Evolutionary conservation across 1,139 yeast genomes (phyloP).

Genomic region (Pneumocystis jirovecii): DNA sequence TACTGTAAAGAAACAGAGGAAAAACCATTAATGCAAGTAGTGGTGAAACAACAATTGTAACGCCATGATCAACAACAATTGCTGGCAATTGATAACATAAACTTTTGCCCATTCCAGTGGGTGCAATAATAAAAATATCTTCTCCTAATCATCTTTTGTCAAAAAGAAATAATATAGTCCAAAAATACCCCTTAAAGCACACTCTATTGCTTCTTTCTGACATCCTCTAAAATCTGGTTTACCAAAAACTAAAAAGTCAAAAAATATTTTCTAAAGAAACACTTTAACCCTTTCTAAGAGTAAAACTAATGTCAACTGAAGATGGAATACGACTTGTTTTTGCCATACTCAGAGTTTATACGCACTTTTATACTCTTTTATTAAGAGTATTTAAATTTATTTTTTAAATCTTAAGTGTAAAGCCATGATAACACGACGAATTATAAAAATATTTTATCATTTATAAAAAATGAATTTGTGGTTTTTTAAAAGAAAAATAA

Average conservation of each 20-base stretch:
- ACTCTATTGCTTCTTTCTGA: conserved; percentile 59
- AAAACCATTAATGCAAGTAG: conserved; percentile 69
- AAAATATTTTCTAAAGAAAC: background rate
- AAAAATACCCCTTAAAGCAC: conserved; percentile 37
- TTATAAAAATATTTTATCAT: too few relatives aligned
- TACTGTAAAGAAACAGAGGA: background rate
- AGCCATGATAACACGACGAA: background rate
- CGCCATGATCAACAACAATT: conserved; percentile 39
- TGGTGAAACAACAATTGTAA: conserved; percentile 78
- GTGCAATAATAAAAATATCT: conserved; percentile 77
- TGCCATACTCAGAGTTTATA: background rate
- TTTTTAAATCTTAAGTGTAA: too few relatives aligned
- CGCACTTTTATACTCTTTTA: background rate
- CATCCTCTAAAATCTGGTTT: conserved; percentile 42
- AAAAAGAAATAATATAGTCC: too few relatives aligned
- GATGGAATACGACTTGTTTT: background rate
- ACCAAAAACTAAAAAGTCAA: conserved; percentile 15
- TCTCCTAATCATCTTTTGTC: conserved; percentile 23
- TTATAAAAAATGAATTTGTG: too few relatives aligned
- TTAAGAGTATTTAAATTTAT: too few relatives aligned
- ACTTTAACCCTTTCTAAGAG: conserved; percentile 10
- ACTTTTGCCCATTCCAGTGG: conserved; percentile 90
- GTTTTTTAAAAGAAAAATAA: background rate
- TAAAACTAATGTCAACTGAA: conserved; percentile 11
- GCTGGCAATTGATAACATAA: conserved; percentile 82